Percentiles rank a stretch among this genome's conserved stretches.
Evolutionary conservation across 257 asterid genomes (phyloP).

Genomic region (Linderniella brevidens): DNA sequence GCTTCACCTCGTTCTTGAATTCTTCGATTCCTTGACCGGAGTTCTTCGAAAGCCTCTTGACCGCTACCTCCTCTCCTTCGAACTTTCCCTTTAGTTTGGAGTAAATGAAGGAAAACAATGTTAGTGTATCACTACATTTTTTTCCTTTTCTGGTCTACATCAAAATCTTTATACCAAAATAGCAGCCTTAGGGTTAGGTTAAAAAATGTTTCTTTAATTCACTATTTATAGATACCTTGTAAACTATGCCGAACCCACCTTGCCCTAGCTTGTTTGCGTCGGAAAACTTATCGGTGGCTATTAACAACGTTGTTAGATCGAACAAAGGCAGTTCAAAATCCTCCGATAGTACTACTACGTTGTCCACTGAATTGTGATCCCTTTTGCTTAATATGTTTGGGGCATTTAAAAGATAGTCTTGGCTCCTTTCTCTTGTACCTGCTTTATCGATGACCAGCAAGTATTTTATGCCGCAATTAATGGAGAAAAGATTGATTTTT

Average conservation of each 20-base stretch:
- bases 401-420: constrained; percentile 15
- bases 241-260: constrained; percentile 85
- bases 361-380: constrained; percentile 33
- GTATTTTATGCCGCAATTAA: background rate
- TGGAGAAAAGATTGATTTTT: background rate
- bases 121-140: too few relatives aligned
- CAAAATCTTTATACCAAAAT: background rate
- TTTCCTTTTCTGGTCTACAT: background rate
- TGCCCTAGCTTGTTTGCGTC: constrained; percentile 54
- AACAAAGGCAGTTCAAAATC: constrained; percentile 61
- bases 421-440: constrained; percentile 60
- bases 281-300: constrained; percentile 48
- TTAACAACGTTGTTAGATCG: constrained; percentile 29
- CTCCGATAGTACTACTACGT: constrained; percentile 14
- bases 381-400: constrained; percentile 22
- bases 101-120: background rate
- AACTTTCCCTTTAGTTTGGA: constrained; percentile 21
- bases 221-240: constrained; percentile 28
- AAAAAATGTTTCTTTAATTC: background rate
- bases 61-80: constrained; percentile 46
- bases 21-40: constrained; percentile 62
- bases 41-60: constrained; percentile 49
- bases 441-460: background rate
- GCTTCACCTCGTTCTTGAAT: constrained; percentile 54
- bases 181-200: background rate